These are phyloP conservation scores for Ophiostoma australiae DNA, from an alignment of 2,329 filamentous ascomycete species.

Conservation along the genomic window DNA sequence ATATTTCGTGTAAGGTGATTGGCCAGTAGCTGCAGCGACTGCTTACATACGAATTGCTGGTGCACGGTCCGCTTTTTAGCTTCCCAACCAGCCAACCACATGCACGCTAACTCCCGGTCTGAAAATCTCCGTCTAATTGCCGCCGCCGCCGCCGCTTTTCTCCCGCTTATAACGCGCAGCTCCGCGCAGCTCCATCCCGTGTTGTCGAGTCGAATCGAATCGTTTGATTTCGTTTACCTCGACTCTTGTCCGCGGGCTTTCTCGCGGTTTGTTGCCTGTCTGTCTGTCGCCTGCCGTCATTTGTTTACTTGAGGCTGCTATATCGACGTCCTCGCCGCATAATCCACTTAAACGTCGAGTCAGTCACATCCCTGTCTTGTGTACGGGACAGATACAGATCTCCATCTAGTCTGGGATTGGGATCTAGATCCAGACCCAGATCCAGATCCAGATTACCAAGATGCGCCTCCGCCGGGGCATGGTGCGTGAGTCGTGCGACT, in stretches of 20 bases:
- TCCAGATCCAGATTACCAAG: background rate
- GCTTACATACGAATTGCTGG: background rate
- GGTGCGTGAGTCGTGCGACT: conserved; percentile 26
- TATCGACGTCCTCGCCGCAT: background rate
- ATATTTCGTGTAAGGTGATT: conserved; percentile 8
- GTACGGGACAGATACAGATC: background rate
- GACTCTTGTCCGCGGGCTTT: background rate
- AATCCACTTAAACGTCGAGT: background rate
- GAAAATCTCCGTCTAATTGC: conserved; percentile 8
- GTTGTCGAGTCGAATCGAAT: conserved; percentile 2
- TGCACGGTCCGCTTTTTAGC: background rate
- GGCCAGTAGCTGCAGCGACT: background rate
- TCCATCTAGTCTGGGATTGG: background rate
- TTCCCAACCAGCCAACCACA: background rate
- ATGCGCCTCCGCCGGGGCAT: conserved; percentile 25
- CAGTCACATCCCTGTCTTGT: conserved; percentile 5
- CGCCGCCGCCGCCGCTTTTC: conserved; percentile 26
- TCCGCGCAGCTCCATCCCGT: conserved; percentile 10
- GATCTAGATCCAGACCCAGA: background rate
- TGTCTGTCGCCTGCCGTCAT: background rate
- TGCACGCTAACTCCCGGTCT: background rate
- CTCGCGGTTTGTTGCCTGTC: background rate
- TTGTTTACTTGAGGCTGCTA: background rate
- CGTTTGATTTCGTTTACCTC: background rate
- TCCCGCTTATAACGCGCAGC: conserved; percentile 23